These are phyloP conservation scores for Phalaenopsis aphrodite DNA, from an alignment of 106 monocot species.

Conservation along the genomic window DNA sequence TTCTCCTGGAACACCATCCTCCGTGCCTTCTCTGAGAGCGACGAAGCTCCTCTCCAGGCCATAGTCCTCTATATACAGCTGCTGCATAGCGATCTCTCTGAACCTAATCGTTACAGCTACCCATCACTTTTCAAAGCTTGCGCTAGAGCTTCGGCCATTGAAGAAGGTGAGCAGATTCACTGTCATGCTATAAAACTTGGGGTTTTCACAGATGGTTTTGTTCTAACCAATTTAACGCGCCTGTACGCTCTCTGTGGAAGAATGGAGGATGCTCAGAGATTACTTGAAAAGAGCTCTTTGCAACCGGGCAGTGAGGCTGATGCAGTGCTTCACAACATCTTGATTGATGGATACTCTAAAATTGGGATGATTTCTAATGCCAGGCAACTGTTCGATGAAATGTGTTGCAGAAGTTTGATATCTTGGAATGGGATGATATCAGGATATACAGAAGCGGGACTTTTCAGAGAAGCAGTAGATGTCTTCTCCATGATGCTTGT, in stretches of 20 bases:
- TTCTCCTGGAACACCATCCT: slow-evolving; percentile 45
- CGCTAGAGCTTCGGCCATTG: slow-evolving; percentile 4
- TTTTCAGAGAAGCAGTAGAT: slow-evolving; percentile 34
- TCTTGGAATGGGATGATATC: slow-evolving; percentile 63
- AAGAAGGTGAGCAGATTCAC: slow-evolving; percentile 47
- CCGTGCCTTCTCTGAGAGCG: slow-evolving; percentile 37
- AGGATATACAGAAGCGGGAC: slow-evolving; percentile 29
- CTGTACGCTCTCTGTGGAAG: slow-evolving; percentile 33
- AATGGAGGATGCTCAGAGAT: slow-evolving; percentile 27
- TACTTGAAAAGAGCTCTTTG: slow-evolving; percentile 14
- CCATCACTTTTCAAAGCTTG: slow-evolving; percentile 51
- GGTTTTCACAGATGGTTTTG: slow-evolving; percentile 26
- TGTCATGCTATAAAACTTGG: slow-evolving; percentile 30
- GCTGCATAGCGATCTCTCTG: not conserved
- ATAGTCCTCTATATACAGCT: slow-evolving; percentile 22
- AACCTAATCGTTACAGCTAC: slow-evolving; percentile 35
- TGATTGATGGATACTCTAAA: slow-evolving; percentile 46
- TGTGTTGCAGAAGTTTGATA: slow-evolving; percentile 26
- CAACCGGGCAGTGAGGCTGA: slow-evolving; percentile 3
- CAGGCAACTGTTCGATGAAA: slow-evolving; percentile 26
- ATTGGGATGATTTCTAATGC: slow-evolving; percentile 22
- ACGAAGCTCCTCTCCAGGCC: slow-evolving; percentile 8
- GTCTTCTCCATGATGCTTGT: slow-evolving; percentile 28
- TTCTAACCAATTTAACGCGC: slow-evolving; percentile 39
- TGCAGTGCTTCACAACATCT: slow-evolving; percentile 35